Percentiles rank a stretch among this genome's conserved stretches.
Conservation (phyloP, 768 basidiomycete species). For the Cyclocybe cylindracea region DNA sequence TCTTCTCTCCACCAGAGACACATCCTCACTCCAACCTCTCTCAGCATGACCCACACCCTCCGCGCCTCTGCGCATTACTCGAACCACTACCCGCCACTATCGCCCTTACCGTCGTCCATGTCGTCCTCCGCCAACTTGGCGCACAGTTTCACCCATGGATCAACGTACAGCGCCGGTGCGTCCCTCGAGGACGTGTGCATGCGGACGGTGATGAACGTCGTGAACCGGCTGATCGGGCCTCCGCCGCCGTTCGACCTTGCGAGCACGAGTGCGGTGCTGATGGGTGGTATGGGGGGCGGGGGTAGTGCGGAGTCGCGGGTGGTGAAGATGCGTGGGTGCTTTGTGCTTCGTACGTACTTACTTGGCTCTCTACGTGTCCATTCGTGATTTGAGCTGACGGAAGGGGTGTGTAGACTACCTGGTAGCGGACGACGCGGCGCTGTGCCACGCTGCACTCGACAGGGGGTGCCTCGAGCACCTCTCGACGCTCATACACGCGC, state of each 20-base stretch:
- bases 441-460: constrained; percentile 73
- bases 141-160: background rate
- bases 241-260: constrained; percentile 42
- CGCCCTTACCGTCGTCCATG: background rate
- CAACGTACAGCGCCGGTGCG: background rate
- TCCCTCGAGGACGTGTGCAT: constrained; percentile 46
- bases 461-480: constrained; percentile 64
- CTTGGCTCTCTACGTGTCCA: background rate
- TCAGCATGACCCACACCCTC: constrained; percentile 61
- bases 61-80: constrained; percentile 38
- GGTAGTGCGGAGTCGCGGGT: too few relatives aligned
- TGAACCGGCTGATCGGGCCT: constrained; percentile 58
- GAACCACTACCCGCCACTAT: constrained; percentile 12
- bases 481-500: constrained; percentile 47
- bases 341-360: constrained; percentile 6
- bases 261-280: too few relatives aligned
- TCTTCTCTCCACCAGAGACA: background rate
- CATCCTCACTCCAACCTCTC: background rate
- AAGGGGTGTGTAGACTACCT: constrained; percentile 50
- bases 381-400: background rate
- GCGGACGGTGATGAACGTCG: constrained; percentile 67
- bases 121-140: background rate
- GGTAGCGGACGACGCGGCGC: constrained; percentile 65
- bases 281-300: too few relatives aligned
- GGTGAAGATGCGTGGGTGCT: constrained; percentile 5